A percentile compares a stretch with the other conserved stretches of the same genome.
These are phyloP conservation scores for Tetrahymena borealis DNA, from an alignment of 73 alveolate species.

Conservation along the genomic window DNA sequence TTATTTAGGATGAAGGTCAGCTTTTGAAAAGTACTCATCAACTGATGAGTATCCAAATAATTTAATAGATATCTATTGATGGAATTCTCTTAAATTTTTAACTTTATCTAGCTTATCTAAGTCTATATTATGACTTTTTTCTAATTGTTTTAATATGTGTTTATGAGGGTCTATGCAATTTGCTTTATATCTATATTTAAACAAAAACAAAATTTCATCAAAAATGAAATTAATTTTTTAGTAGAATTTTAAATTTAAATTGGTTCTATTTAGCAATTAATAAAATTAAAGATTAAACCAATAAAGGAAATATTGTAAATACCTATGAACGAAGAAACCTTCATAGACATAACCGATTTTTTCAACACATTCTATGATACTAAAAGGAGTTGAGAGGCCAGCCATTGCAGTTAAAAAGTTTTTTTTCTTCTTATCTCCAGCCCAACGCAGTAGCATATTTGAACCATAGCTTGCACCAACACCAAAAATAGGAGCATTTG, in stretches of 20 bases:
- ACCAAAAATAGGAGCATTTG: background rate
- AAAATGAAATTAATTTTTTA: background rate
- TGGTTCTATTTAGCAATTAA: background rate
- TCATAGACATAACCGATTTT: background rate
- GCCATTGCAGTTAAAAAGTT: background rate
- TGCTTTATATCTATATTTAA: background rate
- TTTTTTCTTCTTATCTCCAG: background rate
- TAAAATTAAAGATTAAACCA: background rate
- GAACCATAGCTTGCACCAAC: background rate
- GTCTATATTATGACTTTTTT: slow-evolving; percentile 5
- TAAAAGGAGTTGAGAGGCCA: background rate
- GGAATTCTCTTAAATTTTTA: slow-evolving; percentile 32
- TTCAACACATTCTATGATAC: background rate
- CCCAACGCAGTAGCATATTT: background rate
- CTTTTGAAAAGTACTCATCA: background rate
- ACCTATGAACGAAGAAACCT: background rate
- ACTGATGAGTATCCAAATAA: slow-evolving; percentile 29
- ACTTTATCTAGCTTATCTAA: background rate
- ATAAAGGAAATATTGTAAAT: background rate
- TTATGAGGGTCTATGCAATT: background rate
- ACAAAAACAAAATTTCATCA: background rate
- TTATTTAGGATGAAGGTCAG: background rate
- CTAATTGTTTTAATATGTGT: slow-evolving; percentile 17
- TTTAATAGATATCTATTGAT: slow-evolving; percentile 23
- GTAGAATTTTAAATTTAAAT: too few relatives aligned